Percentiles rank a stretch among this genome's conserved stretches.
Conservation (phyloP, 257 asterid species). For the Nicotiana knightiana region DNA sequence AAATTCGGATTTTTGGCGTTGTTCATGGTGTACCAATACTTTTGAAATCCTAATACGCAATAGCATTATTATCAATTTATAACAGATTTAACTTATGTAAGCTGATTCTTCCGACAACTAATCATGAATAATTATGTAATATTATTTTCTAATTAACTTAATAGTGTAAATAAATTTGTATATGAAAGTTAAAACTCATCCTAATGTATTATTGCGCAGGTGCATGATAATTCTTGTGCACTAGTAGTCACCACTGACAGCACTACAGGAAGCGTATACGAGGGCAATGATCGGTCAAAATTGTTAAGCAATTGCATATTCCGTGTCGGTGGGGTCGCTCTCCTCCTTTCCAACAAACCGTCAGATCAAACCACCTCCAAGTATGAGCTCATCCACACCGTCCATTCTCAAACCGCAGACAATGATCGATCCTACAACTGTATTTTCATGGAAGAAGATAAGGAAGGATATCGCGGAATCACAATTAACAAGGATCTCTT, state of each 20-base stretch:
- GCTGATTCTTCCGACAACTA: no score
- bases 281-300: slow-evolving; percentile 39
- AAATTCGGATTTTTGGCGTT: no score
- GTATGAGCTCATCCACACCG: slow-evolving; percentile 33
- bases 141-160: no score
- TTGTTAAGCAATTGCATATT: slow-evolving; percentile 44
- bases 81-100: no score
- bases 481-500: slow-evolving; percentile 31
- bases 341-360: slow-evolving; percentile 30
- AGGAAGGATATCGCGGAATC: slow-evolving; percentile 23
- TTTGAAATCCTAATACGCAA: no score
- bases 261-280: slow-evolving; percentile 24
- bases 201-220: slow-evolving; percentile 13
- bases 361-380: slow-evolving; percentile 24
- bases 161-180: no score
- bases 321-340: slow-evolving; percentile 40
- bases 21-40: no score
- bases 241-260: slow-evolving; percentile 38
- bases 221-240: slow-evolving; percentile 36
- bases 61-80: no score
- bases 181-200: background rate
- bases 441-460: slow-evolving; percentile 37
- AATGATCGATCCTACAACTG: slow-evolving; percentile 37
- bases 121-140: no score
- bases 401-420: slow-evolving; percentile 36